A percentile compares a stretch with the other conserved stretches of the same genome.
Conservation (phyloP, 1,139 yeast genomes). For the Ogataea hybrid region DNA sequence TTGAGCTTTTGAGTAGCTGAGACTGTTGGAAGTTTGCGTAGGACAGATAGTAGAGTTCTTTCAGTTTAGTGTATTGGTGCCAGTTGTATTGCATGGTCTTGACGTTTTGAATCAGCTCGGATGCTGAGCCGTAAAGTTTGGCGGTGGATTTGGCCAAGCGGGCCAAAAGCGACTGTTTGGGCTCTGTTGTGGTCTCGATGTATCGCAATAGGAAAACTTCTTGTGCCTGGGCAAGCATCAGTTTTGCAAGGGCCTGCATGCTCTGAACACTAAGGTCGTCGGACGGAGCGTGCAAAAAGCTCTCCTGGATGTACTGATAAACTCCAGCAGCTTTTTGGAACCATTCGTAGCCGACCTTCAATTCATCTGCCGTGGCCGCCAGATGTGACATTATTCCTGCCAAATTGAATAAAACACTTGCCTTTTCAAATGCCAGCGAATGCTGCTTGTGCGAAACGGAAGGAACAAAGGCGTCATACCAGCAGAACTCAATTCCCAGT, state of each 20-base stretch:
- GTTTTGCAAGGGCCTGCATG: slow-evolving; percentile 57
- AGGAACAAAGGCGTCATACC: slow-evolving; percentile 73
- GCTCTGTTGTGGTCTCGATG: slow-evolving; percentile 39
- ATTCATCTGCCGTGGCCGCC: slow-evolving; percentile 46
- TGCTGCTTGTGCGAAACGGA: slow-evolving; percentile 55
- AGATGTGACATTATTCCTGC: slow-evolving; percentile 55
- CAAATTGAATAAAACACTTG: slow-evolving; percentile 73
- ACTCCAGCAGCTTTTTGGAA: slow-evolving; percentile 83
- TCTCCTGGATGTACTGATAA: slow-evolving; percentile 68
- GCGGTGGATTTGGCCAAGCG: slow-evolving; percentile 68
- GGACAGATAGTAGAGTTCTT: slow-evolving; percentile 44
- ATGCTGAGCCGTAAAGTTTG: slow-evolving; percentile 53
- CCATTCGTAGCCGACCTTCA: slow-evolving; percentile 57
- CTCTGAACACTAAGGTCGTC: slow-evolving; percentile 72
- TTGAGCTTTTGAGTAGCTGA: slow-evolving; percentile 43
- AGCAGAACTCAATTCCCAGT: slow-evolving; percentile 60
- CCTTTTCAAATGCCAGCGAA: slow-evolving; percentile 86
- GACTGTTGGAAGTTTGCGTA: slow-evolving; percentile 55
- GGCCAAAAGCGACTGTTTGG: slow-evolving; percentile 65
- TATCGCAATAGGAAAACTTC: slow-evolving; percentile 74
- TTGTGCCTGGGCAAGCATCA: slow-evolving; percentile 86
- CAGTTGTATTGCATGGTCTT: slow-evolving; percentile 15
- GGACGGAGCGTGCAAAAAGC: slow-evolving; percentile 88
- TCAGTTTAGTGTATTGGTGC: slow-evolving; percentile 33
- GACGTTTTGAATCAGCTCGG: slow-evolving; percentile 37